Percentiles rank a stretch among this genome's conserved stretches.
phyloP scores from a whole-genome alignment of 83 land plant genomes.

The Diphasiastrum complanatum region DNA sequence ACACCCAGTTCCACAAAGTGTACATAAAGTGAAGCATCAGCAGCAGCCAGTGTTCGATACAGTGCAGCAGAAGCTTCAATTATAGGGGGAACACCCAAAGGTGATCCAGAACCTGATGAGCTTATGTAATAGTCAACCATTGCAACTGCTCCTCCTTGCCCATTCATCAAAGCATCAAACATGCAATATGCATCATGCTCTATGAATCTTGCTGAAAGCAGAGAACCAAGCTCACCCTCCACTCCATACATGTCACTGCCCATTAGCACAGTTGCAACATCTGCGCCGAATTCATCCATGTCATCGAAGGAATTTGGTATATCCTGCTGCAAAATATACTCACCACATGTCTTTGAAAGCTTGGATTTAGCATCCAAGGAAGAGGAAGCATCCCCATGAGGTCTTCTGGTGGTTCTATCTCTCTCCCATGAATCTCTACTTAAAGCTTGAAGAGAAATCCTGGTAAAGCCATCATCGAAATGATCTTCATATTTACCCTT shows the following conservation, averaged over 20 bases:
- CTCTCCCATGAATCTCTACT: not conserved
- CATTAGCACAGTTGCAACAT: not conserved
- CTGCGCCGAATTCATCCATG: not conserved
- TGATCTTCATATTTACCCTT: not conserved
- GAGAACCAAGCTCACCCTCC: constrained; percentile 1
- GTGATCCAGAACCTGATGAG: not conserved
- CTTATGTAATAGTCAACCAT: not conserved
- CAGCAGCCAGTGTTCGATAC: constrained; percentile 1
- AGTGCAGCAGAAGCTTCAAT: constrained; percentile 4
- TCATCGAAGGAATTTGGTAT: no score
- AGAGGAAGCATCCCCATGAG: not conserved
- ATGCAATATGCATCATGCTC: constrained; percentile 10
- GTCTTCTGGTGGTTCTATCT: not conserved
- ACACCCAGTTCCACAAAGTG: constrained; percentile 5
- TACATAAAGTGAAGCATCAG: not conserved
- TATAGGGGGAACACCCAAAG: no score
- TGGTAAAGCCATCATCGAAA: not conserved
- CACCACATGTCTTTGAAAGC: not conserved
- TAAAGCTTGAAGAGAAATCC: not conserved
- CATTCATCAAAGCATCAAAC: constrained; percentile 5
- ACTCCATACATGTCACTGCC: constrained; percentile 7
- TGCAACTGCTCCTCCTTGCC: not conserved
- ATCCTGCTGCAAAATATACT: not conserved
- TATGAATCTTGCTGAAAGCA: not conserved
- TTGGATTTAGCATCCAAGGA: not conserved